phyloP scores from a whole-genome alignment of 257 asterid species.

The Jasminum sambac region DNA sequence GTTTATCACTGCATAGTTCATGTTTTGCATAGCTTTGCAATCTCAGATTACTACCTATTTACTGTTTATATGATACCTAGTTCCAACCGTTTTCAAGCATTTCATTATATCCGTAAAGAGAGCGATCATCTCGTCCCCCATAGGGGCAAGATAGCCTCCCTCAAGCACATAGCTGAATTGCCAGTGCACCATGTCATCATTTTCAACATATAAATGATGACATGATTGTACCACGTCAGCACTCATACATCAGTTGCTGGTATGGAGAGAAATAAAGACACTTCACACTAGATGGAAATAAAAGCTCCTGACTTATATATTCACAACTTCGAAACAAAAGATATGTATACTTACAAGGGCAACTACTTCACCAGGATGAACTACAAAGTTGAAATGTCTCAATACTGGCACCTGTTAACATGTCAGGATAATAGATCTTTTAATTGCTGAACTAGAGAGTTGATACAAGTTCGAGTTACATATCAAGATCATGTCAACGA shows the following conservation, averaged over 20 bases:
- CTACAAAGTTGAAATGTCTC: conserved; percentile 58
- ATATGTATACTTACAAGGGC: conserved; percentile 69
- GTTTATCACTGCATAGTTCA: not conserved
- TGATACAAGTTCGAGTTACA: conserved; percentile 1
- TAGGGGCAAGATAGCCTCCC: too few species aligned
- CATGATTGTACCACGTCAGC: too few species aligned
- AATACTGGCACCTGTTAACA: conserved; percentile 70
- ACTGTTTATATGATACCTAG: not conserved
- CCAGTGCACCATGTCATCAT: too few species aligned
- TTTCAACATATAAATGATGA: too few species aligned
- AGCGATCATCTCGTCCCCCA: too few species aligned
- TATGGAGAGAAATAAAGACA: too few species aligned
- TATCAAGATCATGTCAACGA: not conserved
- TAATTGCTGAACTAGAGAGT: not conserved
- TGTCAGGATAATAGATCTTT: conserved; percentile 21
- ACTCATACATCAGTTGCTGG: too few species aligned
- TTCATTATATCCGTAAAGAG: not conserved
- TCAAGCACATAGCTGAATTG: too few species aligned
- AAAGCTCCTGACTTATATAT: not conserved
- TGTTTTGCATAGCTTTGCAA: not conserved
- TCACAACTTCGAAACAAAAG: not conserved
- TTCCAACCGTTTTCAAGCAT: conserved; percentile 1
- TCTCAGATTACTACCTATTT: not conserved
- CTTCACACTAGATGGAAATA: not conserved
- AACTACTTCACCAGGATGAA: conserved; percentile 85